phyloP scores from a whole-genome alignment of 2,329 filamentous ascomycete genomes.

The Apiospora saccharicola region DNA sequence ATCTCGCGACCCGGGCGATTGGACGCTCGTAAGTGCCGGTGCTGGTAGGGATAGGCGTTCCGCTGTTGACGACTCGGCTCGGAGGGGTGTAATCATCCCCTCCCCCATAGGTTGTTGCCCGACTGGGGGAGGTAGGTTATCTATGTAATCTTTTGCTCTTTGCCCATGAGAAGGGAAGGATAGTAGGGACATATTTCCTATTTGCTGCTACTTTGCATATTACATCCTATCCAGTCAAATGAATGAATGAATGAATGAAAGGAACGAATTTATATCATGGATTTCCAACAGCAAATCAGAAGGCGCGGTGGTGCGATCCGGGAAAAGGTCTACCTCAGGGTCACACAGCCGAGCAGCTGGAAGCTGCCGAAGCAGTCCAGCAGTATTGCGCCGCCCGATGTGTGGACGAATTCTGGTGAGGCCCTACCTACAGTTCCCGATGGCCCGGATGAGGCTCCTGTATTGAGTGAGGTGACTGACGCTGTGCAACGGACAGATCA shows the following conservation, averaged over 20 bases:
- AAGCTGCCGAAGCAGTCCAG: slow-evolving; percentile 41
- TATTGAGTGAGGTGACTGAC: not conserved
- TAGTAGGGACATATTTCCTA: not conserved
- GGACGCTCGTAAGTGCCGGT: not conserved
- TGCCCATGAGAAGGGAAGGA: not conserved
- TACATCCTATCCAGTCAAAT: not conserved
- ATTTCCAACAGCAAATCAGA: slow-evolving; percentile 29
- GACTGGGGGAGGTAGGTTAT: too few species aligned
- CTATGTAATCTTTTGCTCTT: not conserved
- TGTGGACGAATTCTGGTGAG: slow-evolving; percentile 41
- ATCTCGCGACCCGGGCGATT: not conserved
- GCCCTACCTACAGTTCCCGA: not conserved
- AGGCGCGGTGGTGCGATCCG: slow-evolving; percentile 29
- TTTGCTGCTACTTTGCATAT: not conserved
- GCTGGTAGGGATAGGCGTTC: not conserved
- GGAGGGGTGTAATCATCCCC: too few species aligned
- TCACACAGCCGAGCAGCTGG: slow-evolving; percentile 41
- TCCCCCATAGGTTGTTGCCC: too few species aligned
- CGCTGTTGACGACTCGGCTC: not conserved
- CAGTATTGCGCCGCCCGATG: slow-evolving; percentile 41
- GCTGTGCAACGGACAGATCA: slow-evolving; percentile 30
- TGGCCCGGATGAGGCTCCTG: not conserved
- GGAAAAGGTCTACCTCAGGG: slow-evolving; percentile 33
- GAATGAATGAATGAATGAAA: not conserved
- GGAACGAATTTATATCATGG: slow-evolving; percentile 25